A percentile compares a stretch with the other conserved stretches of the same genome.
Conservation (phyloP, 75 land plant species). For the Picea sitchensis region DNA sequence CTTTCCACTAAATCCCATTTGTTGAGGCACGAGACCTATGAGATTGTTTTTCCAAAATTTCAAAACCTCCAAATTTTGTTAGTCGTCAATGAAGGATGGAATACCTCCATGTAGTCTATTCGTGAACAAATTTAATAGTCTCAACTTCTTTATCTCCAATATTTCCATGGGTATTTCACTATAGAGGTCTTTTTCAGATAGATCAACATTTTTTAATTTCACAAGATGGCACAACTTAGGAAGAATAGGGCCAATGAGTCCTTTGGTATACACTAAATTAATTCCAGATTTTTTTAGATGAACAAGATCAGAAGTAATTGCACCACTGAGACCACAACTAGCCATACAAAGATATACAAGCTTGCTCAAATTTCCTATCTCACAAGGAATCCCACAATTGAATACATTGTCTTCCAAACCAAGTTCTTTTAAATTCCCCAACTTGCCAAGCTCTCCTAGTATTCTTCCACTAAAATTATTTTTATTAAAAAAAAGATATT, state of each 20-base stretch:
- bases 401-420: no score
- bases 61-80: constrained; percentile 54
- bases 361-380: no score
- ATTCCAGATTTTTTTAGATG: constrained; percentile 37
- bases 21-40: constrained; percentile 27
- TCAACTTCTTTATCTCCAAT: constrained; percentile 35
- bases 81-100: constrained; percentile 54
- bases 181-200: constrained; percentile 55
- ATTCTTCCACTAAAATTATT: no score
- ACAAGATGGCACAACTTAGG: constrained; percentile 53
- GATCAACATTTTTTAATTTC: constrained; percentile 41
- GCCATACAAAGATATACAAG: no score
- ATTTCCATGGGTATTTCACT: constrained; percentile 63
- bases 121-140: constrained; percentile 62
- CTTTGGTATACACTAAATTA: constrained; percentile 48
- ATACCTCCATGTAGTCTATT: constrained; percentile 66
- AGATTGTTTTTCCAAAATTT: constrained; percentile 75
- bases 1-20: no score
- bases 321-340: constrained; percentile 48
- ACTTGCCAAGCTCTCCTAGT: no score
- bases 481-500: no score
- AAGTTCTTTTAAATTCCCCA: no score
- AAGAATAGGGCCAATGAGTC: constrained; percentile 60
- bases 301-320: constrained; percentile 54
- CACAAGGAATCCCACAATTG: no score